Base-by-base conservation (phyloP, 305 asterid species). In the Plantago coronopus region DNA sequence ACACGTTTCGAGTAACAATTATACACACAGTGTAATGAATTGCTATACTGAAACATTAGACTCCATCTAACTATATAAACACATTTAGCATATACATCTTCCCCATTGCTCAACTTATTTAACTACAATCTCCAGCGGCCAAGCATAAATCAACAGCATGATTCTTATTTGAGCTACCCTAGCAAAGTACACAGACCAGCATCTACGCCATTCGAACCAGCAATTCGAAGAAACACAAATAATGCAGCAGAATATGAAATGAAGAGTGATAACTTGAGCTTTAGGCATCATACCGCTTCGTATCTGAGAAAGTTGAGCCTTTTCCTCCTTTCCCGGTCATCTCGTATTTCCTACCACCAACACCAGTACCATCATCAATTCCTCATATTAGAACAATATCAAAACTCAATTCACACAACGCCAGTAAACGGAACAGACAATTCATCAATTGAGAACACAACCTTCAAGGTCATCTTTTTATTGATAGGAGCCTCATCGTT, bases 241-340 rank as follows among this genome's bases (percentile, higher is more conserved):
- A 54, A 19, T 13, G 9, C 40, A 34, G 7, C 51, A 25, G 20
- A 19, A 27, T 12, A 57, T 15, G 16, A 21, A 55, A 40, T 17
- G 22, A 0, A 38, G 29, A 17, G 40, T 7, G 25, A 64, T 38
- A 61, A 25, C 10, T 67, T 20, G 71, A 70, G 66, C 54, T 61
- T 42, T 49, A 47, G 69, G 37, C 22, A 59, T 38, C 96, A 43
- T 88, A 91, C 98, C 78, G 96, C 98, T 76, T 91, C 96, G 17
- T 91, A 91, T 78, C 72, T 64, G 72, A 91, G 94, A 59, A 86
- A 69, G 65, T 79, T 84, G 79, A 91, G 77, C 70, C 77, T 80
- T 70, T 78, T 88, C 82, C 83, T 76, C 77, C 73, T 81, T 67
- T 86, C 93, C 48, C 94, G 64, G 29, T 84, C 81, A 53, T 91